Base-by-base conservation (phyloP, 129 eudicot genomes). In the Pulicaria dysenterica region DNA sequence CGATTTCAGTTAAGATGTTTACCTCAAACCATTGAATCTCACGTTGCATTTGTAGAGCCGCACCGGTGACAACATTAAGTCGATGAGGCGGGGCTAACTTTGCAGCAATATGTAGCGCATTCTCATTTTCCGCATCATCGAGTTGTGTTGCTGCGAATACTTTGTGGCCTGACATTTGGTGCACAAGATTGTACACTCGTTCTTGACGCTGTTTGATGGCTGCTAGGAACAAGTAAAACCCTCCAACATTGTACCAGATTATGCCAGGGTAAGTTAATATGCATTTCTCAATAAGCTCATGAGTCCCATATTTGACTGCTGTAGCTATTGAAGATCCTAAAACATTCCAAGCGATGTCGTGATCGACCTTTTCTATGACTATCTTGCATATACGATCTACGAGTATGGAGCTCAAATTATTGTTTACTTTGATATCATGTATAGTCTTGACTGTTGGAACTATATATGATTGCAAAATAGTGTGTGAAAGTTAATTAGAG, bases 21-120 rank as follows among this genome's bases (percentile, higher is more conserved):
- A 67, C 72, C 72, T 36, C n/a, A 50, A 47, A 67, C 72, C 72
- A 48, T 67, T 48, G 59, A 67, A 67, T 47, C 13, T 61, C 67
- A 40, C 67, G 67, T 2, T 79, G 84, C 84, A 83, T 70, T 16
- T 79, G 87, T 37, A 80, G 58, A 9, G 85, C 88, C 0, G 88
- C 85, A 6, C 85, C 85, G 0, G 80, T 58, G 1, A 76, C 70
- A 17, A 17, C 42, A n/a, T 77, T 69, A 5, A 84, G 85, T 62
- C 77, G 76, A 67, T 80, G 43, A 6, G 60, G 6, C 7, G 88
- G 80, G 44, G 80, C 69, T 10, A 80, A 61, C 56, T 24, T 73
- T 55, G 75, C 88, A 45, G 85, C 88, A 42, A 76, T 34, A 59
- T 84, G 88, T 40, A 84, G 56, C 7, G 72, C 61, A 64, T 84